Base-by-base conservation (phyloP, 345 rosid species). In the Salix suchowensis region DNA sequence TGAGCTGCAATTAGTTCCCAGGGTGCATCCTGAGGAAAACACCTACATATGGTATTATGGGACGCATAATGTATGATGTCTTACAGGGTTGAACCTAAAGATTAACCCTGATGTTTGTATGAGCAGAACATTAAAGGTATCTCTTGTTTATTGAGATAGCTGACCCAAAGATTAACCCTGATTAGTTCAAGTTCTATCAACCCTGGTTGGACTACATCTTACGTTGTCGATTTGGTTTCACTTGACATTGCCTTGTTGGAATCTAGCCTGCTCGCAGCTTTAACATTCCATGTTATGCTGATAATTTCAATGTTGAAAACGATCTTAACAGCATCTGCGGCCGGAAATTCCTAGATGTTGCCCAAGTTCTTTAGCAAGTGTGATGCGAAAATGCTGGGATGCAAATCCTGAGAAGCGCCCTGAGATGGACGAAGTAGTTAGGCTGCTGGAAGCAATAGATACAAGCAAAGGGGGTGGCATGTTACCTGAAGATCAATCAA, bases 391-490 rank as follows among this genome's bases (percentile, higher is more conserved):
- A 70, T 82, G 81, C 21, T 82, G 84, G 84, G 81, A 82, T 66
- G 81, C 70, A 44, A 78, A 82, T 74, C 79, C 79, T 11, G 81
- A 82, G 58, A 78, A 74, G 67, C 84, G 84, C 28, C 84, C 81
- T 9, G 84, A 82, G 76, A 82, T 78, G 81, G 81, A 82, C 23
- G 81, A 78, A 76, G 81, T 74, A 39, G 81, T 82, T 54, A 66
- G 60, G 73, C 69, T 82, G 71, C 78, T 82, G 15, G 84, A 82
- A 71, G 81, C 76, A 36, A 78, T 82, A 65, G 84, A 77, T 66
- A 82, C 84, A 21, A 82, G 79, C 70, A 82, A 78, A 70, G 84
- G 84, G 32, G 84, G 84, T 1, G 84, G 84, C 44, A 81, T 81
- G 84, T 77, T 81, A 37, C 84, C 84, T 10, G 84, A 81, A 70